phyloP scores from a whole-genome alignment of 2,329 filamentous ascomycete genomes.

The Endoconidiophora laricicola region DNA sequence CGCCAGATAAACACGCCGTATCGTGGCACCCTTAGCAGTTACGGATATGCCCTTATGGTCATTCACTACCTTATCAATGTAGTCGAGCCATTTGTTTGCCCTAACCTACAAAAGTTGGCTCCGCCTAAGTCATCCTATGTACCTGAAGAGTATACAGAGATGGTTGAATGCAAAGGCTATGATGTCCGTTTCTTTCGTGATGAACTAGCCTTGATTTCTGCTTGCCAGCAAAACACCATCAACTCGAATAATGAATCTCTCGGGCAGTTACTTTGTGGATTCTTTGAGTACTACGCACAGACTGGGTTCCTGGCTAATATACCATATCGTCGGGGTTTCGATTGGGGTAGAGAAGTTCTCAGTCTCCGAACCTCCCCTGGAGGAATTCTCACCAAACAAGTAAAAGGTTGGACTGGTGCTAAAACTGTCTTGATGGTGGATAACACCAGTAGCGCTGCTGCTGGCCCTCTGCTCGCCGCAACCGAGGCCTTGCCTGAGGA shows the following conservation, averaged over 20 bases:
- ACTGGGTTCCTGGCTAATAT: conserved; percentile 35
- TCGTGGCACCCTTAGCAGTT: conserved; percentile 71
- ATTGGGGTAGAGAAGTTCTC: conserved; percentile 66
- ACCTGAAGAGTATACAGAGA: conserved; percentile 22
- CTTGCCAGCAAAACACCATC: conserved; percentile 41
- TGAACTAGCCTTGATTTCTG: conserved; percentile 47
- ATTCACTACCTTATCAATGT: conserved; percentile 80
- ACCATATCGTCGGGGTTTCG: conserved; percentile 41
- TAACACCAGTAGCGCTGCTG: not conserved
- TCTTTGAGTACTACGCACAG: conserved; percentile 76
- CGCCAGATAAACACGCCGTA: conserved; percentile 78
- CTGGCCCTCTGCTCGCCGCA: conserved; percentile 3
- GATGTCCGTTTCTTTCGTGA: conserved; percentile 66
- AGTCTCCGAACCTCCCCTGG: conserved; percentile 51
- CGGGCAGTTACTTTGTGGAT: conserved; percentile 58
- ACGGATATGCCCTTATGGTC: conserved; percentile 85
- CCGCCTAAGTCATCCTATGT: conserved; percentile 23
- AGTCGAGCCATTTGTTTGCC: conserved; percentile 62
- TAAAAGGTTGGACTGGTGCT: conserved; percentile 77
- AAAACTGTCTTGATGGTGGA: conserved; percentile 37
- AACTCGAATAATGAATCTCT: conserved; percentile 54
- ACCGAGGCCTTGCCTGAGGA: conserved; percentile 7
- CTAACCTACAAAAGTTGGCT: conserved; percentile 55
- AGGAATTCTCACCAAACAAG: conserved; percentile 54
- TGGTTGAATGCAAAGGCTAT: conserved; percentile 41